phyloP scores from a whole-genome alignment of 148 eudicot genomes.

The Rhododendron ferrugineum region DNA sequence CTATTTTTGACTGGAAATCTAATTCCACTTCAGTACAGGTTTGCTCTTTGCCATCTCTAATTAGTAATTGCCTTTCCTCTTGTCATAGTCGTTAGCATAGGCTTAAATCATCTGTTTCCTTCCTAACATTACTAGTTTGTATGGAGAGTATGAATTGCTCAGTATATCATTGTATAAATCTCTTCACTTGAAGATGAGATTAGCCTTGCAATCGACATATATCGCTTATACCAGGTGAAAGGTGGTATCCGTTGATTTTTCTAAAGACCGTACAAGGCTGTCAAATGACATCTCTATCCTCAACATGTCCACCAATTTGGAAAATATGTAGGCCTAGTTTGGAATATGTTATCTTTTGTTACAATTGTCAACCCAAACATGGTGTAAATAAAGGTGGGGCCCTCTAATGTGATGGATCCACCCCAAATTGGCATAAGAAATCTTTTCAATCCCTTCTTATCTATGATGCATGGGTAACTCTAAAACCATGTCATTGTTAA shows the following conservation, averaged over 20 bases:
- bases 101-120: neutral
- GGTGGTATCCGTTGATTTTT: neutral
- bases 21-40: constrained; percentile 61
- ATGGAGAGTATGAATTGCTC: neutral
- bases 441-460: neutral
- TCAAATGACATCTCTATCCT: neutral
- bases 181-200: constrained; percentile 1
- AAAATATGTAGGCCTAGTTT: neutral
- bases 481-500: neutral
- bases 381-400: neutral
- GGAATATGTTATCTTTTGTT: neutral
- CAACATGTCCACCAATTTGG: neutral
- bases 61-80: neutral
- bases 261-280: neutral
- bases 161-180: neutral
- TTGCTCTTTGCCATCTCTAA: constrained; percentile 5
- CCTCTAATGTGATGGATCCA: neutral
- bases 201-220: neutral
- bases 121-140: neutral
- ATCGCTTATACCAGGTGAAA: neutral
- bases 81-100: neutral
- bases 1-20: constrained; percentile 72
- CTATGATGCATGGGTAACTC: neutral
- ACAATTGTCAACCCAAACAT: neutral
- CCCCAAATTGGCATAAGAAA: neutral